Evolutionary conservation across 352 stramenopile genomes (phyloP), one percentile per base, ranked within the genome.

Genomic region (Phytopythium montanum): DNA sequence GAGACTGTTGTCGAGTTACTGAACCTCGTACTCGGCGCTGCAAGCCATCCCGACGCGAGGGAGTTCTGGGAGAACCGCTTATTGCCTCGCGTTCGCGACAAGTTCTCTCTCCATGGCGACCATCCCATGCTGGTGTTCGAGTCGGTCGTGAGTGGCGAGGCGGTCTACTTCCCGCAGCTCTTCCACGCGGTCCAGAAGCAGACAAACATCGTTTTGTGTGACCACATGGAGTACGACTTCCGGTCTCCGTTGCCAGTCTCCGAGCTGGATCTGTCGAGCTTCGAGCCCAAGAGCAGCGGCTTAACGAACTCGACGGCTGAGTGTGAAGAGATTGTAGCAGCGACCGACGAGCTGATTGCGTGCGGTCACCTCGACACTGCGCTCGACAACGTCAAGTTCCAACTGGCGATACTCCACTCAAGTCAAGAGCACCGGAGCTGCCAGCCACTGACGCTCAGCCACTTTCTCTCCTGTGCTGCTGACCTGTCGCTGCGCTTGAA

Each of bases 141-240:
- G 12, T 56, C 57, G 0, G 60, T 87, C 28, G 33, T 70, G n/a
- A 72, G 56, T 14, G 76, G 81, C 12, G 72, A 77, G 4, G 38
- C 78, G 1, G 10, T 88, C 10, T 74, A 91, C 38, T 63, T 71
- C 25, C 79, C 77, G 1, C 81, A 88, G 57, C 54, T 92, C 2
- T 74, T 87, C 10, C 66, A 74, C 18, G 70, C 72, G 0, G 54
- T 90, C 2, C 70, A 85, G 58, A 61, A 60, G 36, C 79, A 88
- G 21, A 67, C 64, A 0, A 56, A 61, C 1, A 38, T 76, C 19
- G 31, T 19, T 1, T 71, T 84, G 25, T 44, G 26, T 5, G 68
- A 75, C 8, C 56, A 61, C 31, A 70, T 71, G 59, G 61, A 62
- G 28, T 77, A 75, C 51, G 78, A 72, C 41, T 80, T 87, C 26